These are phyloP conservation scores for Lepidium didymum DNA, from an alignment of 345 rosid species.

Conservation along the genomic window DNA sequence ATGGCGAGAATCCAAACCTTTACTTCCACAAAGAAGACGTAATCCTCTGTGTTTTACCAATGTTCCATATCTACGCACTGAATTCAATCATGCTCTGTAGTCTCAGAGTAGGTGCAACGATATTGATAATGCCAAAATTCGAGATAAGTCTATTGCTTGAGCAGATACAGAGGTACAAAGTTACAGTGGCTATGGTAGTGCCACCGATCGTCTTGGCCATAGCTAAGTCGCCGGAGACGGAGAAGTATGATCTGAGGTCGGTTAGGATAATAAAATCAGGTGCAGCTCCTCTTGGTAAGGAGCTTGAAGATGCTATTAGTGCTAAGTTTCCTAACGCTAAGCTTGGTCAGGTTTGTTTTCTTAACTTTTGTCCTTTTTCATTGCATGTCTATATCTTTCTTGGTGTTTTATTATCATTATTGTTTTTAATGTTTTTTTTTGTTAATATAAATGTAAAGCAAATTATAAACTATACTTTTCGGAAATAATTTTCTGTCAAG, in stretches of 20 bases:
- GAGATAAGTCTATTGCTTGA: constrained; percentile 44
- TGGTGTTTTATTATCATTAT: background rate
- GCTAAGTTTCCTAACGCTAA: constrained; percentile 59
- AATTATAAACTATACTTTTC: background rate
- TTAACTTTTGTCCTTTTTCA: background rate
- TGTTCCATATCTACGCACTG: constrained; percentile 69
- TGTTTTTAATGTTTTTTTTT: background rate
- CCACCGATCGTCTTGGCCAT: constrained; percentile 71
- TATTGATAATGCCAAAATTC: constrained; percentile 64
- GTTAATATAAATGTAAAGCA: background rate
- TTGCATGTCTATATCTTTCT: background rate
- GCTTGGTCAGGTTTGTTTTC: constrained; percentile 69
- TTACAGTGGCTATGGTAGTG: constrained; percentile 59
- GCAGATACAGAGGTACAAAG: constrained; percentile 44
- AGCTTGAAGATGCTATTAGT: constrained; percentile 62
- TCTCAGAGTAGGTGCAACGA: constrained; percentile 65
- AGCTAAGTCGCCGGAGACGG: constrained; percentile 44
- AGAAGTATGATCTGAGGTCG: constrained; percentile 57
- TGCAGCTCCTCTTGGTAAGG: constrained; percentile 82
- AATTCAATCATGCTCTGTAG: constrained; percentile 62
- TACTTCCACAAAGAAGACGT: constrained; percentile 56
- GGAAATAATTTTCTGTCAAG: background rate
- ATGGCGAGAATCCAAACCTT: constrained; percentile 80
- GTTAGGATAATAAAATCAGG: constrained; percentile 57
- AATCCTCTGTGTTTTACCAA: constrained; percentile 53